Evolutionary conservation across 2,329 filamentous ascomycete species (phyloP).

Genomic region (Claviceps capensis): DNA sequence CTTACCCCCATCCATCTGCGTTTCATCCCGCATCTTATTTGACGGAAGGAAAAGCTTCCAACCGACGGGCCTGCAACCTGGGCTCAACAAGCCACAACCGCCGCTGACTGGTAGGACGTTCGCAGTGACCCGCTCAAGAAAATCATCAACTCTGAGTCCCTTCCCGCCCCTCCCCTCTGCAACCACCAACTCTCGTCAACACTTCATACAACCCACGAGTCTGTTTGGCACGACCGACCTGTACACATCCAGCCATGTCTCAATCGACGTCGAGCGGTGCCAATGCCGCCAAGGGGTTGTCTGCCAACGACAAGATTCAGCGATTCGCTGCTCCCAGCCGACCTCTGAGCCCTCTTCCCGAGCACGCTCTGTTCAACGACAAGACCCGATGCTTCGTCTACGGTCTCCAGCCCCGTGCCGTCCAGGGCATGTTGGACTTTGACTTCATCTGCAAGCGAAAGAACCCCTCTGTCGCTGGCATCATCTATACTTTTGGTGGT

Average conservation of each 20-base stretch:
- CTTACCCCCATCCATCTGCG: background rate
- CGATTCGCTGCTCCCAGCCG: conserved; percentile 89
- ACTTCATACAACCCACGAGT: background rate
- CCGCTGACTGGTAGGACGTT: conserved; percentile 3
- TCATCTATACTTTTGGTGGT: conserved; percentile 99
- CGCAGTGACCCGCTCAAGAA: conserved; percentile 6
- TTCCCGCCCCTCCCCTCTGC: background rate
- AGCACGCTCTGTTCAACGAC: conserved; percentile 91
- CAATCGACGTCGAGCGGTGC: conserved; percentile 31
- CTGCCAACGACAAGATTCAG: conserved; percentile 97
- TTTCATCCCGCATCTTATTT: background rate
- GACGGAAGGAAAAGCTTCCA: background rate
- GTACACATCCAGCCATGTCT: conserved; percentile 31
- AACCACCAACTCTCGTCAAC: conserved; percentile 4
- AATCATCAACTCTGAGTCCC: conserved; percentile 1
- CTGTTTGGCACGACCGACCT: conserved; percentile 6
- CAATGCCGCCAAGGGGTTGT: conserved; percentile 40
- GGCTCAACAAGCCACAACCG: conserved; percentile 2
- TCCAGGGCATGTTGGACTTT: conserved; percentile 94
- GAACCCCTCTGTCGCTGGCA: conserved; percentile 91
- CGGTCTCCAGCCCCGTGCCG: conserved; percentile 89
- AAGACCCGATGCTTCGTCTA: conserved; percentile 99
- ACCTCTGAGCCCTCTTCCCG: conserved; percentile 74
- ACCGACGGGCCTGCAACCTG: background rate
- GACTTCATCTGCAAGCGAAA: conserved; percentile 99